Conservation (phyloP, 768 basidiomycete species). For the Termitomyces eurrhizus region DNA sequence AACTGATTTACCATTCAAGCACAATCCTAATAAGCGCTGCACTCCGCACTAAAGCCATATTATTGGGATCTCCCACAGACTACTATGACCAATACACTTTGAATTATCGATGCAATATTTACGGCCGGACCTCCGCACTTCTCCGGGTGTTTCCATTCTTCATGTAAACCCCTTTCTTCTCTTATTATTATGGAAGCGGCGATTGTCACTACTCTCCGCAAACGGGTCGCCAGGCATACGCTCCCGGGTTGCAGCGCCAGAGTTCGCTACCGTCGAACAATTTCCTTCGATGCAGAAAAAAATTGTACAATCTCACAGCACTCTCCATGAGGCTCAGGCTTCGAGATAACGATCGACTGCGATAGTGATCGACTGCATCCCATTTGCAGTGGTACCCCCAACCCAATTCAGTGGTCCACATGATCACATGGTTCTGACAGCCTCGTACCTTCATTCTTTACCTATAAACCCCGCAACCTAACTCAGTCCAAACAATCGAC, state of each 20-base stretch:
- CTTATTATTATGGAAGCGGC: background rate
- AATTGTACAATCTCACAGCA: background rate
- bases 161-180: background rate
- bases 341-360: constrained; percentile 4
- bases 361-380: constrained; percentile 8
- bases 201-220: background rate
- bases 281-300: background rate
- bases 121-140: constrained; percentile 6
- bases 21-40: background rate
- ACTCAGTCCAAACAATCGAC: background rate
- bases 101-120: constrained; percentile 4
- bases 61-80: background rate
- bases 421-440: constrained; percentile 12
- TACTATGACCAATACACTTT: constrained; percentile 1
- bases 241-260: background rate
- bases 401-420: background rate
- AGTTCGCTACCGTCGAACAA: background rate
- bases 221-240: background rate
- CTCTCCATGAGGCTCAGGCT: background rate
- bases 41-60: background rate
- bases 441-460: constrained; percentile 8
- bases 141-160: constrained; percentile 7
- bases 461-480: constrained; percentile 1
- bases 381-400: background rate
- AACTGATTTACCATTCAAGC: background rate